phyloP scores from a whole-genome alignment of 345 rosid genomes.

The Corchorus olitorius region DNA sequence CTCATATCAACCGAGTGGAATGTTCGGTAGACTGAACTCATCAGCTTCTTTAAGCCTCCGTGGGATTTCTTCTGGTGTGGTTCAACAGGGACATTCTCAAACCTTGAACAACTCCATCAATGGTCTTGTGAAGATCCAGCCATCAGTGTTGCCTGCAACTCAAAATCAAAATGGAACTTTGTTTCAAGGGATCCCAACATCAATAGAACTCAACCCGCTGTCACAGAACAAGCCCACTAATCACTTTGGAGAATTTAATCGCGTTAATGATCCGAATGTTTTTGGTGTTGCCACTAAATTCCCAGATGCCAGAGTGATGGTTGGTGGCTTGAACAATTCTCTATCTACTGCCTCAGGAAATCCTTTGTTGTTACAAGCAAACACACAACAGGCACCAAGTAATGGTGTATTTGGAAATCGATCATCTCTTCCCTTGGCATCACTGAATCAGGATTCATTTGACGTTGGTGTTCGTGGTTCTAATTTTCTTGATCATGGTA shows the following conservation, averaged over 20 bases:
- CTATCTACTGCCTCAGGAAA: constrained; percentile 42
- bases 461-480: constrained; percentile 42
- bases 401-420: constrained; percentile 42
- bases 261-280: constrained; percentile 32
- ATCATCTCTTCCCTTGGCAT: constrained; percentile 43
- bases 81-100: constrained; percentile 51
- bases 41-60: constrained; percentile 47
- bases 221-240: constrained; percentile 41
- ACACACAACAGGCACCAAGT: constrained; percentile 35
- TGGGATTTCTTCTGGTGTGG: constrained; percentile 57
- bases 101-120: constrained; percentile 39
- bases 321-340: constrained; percentile 47
- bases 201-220: constrained; percentile 49
- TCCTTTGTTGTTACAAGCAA: constrained; percentile 41
- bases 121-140: constrained; percentile 51
- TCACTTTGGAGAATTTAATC: constrained; percentile 48
- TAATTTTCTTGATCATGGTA: constrained; percentile 47
- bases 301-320: constrained; percentile 34
- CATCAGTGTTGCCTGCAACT: constrained; percentile 37
- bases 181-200: constrained; percentile 47
- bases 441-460: constrained; percentile 40
- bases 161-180: constrained; percentile 43
- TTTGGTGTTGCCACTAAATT: constrained; percentile 37
- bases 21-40: constrained; percentile 63
- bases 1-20: constrained; percentile 47